These are phyloP conservation scores for Cymodocea nodosa DNA, from an alignment of 116 monocot species.

Conservation along the genomic window DNA sequence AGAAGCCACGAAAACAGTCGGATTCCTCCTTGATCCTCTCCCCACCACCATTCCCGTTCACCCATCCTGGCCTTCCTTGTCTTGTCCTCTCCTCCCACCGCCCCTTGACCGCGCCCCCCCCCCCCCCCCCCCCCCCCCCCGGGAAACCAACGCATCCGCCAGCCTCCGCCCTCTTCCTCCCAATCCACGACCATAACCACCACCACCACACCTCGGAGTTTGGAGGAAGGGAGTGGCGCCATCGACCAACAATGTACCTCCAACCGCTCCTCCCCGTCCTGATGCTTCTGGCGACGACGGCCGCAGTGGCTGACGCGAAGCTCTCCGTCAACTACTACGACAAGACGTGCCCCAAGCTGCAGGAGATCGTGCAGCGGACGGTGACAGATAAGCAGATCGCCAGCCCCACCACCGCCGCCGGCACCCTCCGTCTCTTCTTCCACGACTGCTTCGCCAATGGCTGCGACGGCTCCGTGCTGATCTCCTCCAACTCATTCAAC, in stretches of 20 bases:
- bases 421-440: conserved; percentile 14
- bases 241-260: no score
- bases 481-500: conserved; percentile 49
- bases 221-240: no score
- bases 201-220: no score
- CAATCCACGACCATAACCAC: no score
- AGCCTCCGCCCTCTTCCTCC: neutral
- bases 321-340: conserved; percentile 3
- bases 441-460: conserved; percentile 26
- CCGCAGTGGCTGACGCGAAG: neutral
- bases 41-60: no score
- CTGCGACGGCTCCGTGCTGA: conserved; percentile 43
- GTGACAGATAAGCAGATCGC: conserved; percentile 15
- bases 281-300: no score
- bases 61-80: neutral
- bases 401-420: conserved; percentile 11
- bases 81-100: neutral
- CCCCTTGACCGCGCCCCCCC: neutral
- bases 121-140: neutral
- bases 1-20: no score
- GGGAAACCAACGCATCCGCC: no score
- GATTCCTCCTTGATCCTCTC: neutral
- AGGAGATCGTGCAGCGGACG: conserved; percentile 5
- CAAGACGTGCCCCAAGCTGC: conserved; percentile 5
- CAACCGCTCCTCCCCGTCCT: no score